Conservation (phyloP, 805 yeast genomes). For the Yamadazyma insecticola region DNA sequence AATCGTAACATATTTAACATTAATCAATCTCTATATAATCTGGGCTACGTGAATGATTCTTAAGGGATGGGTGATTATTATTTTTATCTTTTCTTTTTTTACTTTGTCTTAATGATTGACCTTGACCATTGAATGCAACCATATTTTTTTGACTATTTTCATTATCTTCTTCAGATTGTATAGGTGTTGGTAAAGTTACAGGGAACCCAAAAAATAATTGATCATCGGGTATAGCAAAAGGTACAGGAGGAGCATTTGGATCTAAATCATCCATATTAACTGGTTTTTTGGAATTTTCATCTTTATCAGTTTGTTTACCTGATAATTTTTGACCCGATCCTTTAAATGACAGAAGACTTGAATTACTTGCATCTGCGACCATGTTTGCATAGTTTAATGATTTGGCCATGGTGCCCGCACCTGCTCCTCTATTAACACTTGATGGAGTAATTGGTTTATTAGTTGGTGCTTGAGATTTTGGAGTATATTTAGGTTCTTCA, state of each 20-base stretch:
- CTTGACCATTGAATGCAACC: constrained; percentile 60
- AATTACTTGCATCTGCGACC: constrained; percentile 37
- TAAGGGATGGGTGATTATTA: constrained; percentile 45
- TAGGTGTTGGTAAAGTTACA: constrained; percentile 42
- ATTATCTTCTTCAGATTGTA: constrained; percentile 18
- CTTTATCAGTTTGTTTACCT: constrained; percentile 43
- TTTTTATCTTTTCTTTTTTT: constrained; percentile 63
- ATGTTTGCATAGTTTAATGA: constrained; percentile 61
- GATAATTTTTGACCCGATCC: constrained; percentile 73
- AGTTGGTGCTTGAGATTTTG: constrained; percentile 34
- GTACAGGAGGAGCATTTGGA: constrained; percentile 62
- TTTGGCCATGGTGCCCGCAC: constrained; percentile 73
- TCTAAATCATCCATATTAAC: constrained; percentile 42
- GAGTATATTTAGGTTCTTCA: constrained; percentile 76
- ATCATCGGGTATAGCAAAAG: constrained; percentile 72
- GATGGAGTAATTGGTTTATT: constrained; percentile 28
- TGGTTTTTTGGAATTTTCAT: constrained; percentile 10
- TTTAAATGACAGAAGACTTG: constrained; percentile 30
- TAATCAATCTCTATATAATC: constrained; percentile 79
- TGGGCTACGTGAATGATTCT: constrained; percentile 64
- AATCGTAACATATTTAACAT: not conserved
- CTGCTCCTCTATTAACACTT: constrained; percentile 33
- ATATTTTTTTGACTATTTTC: constrained; percentile 29
- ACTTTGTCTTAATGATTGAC: constrained; percentile 69
- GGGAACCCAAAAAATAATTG: constrained; percentile 95